Percentiles rank a stretch among this genome's conserved stretches.
Evolutionary conservation across 2,329 filamentous ascomycete genomes (phyloP).

Genomic region (Hypoxylon sp.): DNA sequence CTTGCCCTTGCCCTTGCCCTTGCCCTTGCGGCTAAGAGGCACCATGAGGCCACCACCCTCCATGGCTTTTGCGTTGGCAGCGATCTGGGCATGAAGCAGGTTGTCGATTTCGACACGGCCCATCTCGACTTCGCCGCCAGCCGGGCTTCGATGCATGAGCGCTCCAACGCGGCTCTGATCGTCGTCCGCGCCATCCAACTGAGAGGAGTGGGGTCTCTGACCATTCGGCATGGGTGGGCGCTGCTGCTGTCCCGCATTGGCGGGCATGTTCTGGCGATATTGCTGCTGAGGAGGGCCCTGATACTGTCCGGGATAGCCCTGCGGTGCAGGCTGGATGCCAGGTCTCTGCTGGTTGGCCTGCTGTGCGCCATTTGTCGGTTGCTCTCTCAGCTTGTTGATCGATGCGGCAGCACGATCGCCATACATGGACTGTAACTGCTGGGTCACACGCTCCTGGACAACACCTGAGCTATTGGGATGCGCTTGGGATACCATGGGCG

Average conservation of each 20-base stretch:
- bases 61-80: constrained; percentile 70
- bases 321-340: constrained; percentile 34
- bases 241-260: constrained; percentile 42
- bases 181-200: constrained; percentile 79
- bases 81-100: constrained; percentile 73
- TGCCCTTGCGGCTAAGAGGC: constrained; percentile 66
- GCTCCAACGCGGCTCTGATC: constrained; percentile 65
- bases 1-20: constrained; percentile 51
- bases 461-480: constrained; percentile 47
- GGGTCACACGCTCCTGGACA: constrained; percentile 63
- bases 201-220: constrained; percentile 56
- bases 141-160: constrained; percentile 63
- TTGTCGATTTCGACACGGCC: constrained; percentile 71
- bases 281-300: constrained; percentile 45
- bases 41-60: constrained; percentile 81
- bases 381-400: constrained; percentile 65
- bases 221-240: constrained; percentile 51
- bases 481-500: constrained; percentile 49
- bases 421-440: constrained; percentile 66
- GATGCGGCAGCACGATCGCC: constrained; percentile 71
- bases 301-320: constrained; percentile 38
- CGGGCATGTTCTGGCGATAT: constrained; percentile 35
- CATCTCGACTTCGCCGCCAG: constrained; percentile 63
- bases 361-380: constrained; percentile 39
- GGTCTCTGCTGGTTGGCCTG: constrained; percentile 41